Base-by-base conservation (phyloP, 768 basidiomycete species). In the Tubosaeta sp. region DNA sequence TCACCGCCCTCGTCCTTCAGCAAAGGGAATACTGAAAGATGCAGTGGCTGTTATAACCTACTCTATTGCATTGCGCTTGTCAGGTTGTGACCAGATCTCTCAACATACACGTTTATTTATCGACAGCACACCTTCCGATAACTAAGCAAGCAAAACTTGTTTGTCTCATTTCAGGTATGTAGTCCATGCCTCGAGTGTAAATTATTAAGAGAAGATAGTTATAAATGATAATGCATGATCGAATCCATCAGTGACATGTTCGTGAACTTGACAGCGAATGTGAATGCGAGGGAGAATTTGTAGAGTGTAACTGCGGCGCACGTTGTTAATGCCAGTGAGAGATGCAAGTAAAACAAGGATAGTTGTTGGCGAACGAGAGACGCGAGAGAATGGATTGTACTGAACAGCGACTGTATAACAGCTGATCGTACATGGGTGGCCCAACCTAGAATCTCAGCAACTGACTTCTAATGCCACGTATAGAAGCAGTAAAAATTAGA, bases 221-320 rank as follows among this genome's bases (percentile, higher is more conserved):
- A 54, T 67, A 67, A 49, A 57, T 63, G 58, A 58, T 54, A 52
- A 64, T 65, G 65, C 66, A 63, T 65, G 61, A 52, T 51, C 51
- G 61, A 26, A 46, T 56, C 52, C 56, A 55, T 64, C 56, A 55
- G 39, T 58, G 61, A 56, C 46, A 55, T 63, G 53, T 38, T 49
- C 33, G 48, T 61, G 65, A 64, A 45, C 52, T 57, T 50, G 55
- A 59, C 37, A 53, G 60, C 46, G 26, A 46, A 51, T 62, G 60
- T 46, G 17, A 46, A 51, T 62, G 62, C 52, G 14, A 56, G 48
- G 12, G 19, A 50, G 39, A 50, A 45, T 58, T 51, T 55, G 52
- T 58, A 46, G 43, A 32, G 51, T 59, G 51, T 51, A 45, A 32
- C 38, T 38, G 41, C 45, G 38, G 46, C 39, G 17, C 44, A 49